These are phyloP conservation scores for Fusarium proliferatum DNA, from an alignment of 2,329 filamentous ascomycete genomes.

Conservation along the genomic window DNA sequence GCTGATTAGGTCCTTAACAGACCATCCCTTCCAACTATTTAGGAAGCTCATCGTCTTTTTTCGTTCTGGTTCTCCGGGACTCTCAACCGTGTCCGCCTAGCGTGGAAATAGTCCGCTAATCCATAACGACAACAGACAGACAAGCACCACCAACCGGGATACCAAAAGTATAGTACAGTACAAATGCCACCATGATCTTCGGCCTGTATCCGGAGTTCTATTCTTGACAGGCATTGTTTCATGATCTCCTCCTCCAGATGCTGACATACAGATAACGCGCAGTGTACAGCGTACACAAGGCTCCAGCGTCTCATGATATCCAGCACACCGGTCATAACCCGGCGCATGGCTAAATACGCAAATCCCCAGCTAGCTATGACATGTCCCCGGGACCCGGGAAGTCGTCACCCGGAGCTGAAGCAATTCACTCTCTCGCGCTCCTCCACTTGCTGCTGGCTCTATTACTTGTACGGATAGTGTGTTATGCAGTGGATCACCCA, in stretches of 20 bases:
- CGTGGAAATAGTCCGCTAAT: conserved; percentile 26
- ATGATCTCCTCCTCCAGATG: background rate
- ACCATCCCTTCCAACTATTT: background rate
- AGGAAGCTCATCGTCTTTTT: conserved; percentile 20
- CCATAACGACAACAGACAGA: background rate
- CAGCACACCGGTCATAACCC: conserved; percentile 1
- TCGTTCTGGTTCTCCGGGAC: conserved; percentile 28
- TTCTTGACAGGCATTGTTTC: background rate
- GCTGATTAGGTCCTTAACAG: conserved; percentile 17
- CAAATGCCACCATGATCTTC: conserved; percentile 3
- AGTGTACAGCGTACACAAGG: background rate
- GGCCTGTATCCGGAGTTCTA: conserved; percentile 2
- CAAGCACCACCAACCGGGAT: conserved; percentile 9
- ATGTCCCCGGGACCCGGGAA: conserved; percentile 23
- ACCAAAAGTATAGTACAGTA: conserved; percentile 5
- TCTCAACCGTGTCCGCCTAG: conserved; percentile 35
- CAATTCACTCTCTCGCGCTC: background rate
- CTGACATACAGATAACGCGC: background rate
- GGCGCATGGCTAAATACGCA: conserved; percentile 1
- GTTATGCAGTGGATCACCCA: background rate
- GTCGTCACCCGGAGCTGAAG: conserved; percentile 14
- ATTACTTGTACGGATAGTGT: background rate
- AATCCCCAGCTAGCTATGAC: conserved; percentile 6
- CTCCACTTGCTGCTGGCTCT: conserved; percentile 7
- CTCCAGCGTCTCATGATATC: conserved; percentile 5